These are phyloP conservation scores for Neonectria hederae DNA, from an alignment of 2,329 filamentous ascomycete species.

Conservation along the genomic window DNA sequence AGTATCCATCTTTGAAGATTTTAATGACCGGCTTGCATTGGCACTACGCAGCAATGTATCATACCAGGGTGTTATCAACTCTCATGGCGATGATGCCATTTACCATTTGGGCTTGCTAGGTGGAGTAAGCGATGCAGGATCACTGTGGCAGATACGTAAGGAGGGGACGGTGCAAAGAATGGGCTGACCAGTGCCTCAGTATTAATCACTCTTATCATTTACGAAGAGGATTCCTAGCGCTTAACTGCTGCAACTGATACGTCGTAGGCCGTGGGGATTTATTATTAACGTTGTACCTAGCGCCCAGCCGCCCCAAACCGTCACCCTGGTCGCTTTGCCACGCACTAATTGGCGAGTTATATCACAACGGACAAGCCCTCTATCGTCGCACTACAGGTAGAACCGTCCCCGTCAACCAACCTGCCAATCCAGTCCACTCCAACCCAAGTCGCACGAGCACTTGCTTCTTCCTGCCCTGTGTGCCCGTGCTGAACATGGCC, in stretches of 20 bases:
- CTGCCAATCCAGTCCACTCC: background rate
- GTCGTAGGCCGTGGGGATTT: background rate
- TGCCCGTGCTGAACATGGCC: slow-evolving; percentile 41
- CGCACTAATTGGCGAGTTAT: background rate
- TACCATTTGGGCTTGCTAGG: too few relatives aligned
- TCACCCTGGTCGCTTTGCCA: background rate
- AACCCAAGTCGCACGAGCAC: background rate
- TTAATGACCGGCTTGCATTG: background rate
- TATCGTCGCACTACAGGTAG: background rate
- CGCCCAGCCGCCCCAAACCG: background rate
- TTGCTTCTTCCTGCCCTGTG: background rate
- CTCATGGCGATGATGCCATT: too few relatives aligned
- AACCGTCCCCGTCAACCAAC: background rate
- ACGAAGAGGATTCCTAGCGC: too few relatives aligned
- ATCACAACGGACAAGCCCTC: background rate
- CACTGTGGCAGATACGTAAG: too few relatives aligned
- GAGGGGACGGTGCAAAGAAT: too few relatives aligned
- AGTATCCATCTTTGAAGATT: slow-evolving; percentile 20
- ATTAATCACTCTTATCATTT: too few relatives aligned
- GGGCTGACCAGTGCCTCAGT: too few relatives aligned
- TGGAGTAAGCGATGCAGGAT: too few relatives aligned
- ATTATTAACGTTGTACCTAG: too few relatives aligned
- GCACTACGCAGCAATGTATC: background rate
- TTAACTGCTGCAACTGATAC: background rate
- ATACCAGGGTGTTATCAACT: background rate